Evolutionary conservation across 179 eudicot genomes (phyloP).

Genomic region (Vitellaria paradoxa): DNA sequence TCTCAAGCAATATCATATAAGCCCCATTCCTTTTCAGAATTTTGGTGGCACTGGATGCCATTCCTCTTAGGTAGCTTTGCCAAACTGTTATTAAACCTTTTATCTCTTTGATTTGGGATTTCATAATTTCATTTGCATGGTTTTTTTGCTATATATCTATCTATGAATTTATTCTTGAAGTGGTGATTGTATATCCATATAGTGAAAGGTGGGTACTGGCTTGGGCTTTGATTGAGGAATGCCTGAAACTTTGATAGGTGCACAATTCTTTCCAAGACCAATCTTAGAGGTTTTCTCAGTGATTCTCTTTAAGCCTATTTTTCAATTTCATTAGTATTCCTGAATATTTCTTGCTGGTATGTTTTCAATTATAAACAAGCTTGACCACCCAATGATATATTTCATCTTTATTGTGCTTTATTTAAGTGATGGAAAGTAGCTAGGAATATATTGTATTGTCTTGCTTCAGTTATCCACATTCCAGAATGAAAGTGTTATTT

Average conservation of each 20-base stretch:
- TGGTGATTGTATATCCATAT: background rate
- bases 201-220: background rate
- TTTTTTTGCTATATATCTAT: background rate
- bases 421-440: conserved; percentile 5
- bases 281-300: background rate
- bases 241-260: background rate
- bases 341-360: background rate
- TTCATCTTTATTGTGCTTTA: conserved; percentile 1
- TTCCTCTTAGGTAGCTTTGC: conserved; percentile 1
- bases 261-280: background rate
- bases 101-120: background rate
- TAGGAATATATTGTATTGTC: conserved; percentile 3
- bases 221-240: conserved; percentile 9
- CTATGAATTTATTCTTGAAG: background rate
- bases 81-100: background rate
- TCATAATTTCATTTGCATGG: background rate
- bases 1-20: background rate
- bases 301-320: background rate
- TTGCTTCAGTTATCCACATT: conserved; percentile 7
- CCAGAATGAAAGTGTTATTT: background rate
- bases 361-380: background rate
- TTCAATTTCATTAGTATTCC: conserved; percentile 8
- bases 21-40: background rate
- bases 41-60: background rate
- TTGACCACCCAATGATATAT: conserved; percentile 1